Evolutionary conservation across 2,329 filamentous ascomycete species (phyloP), one percentile per base, ranked within the genome.

Genomic region (Dactylellina drechsleri): DNA sequence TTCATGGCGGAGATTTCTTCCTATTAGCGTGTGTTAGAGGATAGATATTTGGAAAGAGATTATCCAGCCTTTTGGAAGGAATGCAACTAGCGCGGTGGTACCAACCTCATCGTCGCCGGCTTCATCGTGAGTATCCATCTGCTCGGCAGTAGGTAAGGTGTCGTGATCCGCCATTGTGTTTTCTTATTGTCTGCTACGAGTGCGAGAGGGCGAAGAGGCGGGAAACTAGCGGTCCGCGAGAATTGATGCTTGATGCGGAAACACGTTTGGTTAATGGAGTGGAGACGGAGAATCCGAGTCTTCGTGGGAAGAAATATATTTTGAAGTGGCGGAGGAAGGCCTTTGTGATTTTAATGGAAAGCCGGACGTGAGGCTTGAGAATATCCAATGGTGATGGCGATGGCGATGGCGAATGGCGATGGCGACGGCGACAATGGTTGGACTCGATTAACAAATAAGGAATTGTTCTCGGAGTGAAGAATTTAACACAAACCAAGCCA

Each of bases 1-100:
- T 94, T 95, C 92, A 95, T 95, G 71, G 90, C 91, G 76, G 88
- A 89, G 80, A 95, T 94, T 83, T 95, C 92, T 86, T 94, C 86
- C 86, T 88, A 74, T 65, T 67, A 71, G n/a, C 20, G 20, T 20
- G 20, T 52, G 16, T 52, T 13, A 20, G 47, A 13, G 5, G 16
- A 5, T 52, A 4, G 18, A 20, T 20, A n/a, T 52, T 13, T 23
- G 16, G 20, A 18, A 4, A 12, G 43, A 12, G 4, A n/a, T 13
- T 15, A n/a, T 47, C 43, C 7, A 47, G 43, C 43, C 13, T 47
- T 5, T 47, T 16, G 47, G 12, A n/a, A 16, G 5, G 36, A 15
- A 45, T 36, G 20, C 26, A 28, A 16, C 26, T 12, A 50, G 23
- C 13, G 13, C n/a, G 26, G 43, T 47, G 12, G 6, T 23, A 23